These are phyloP conservation scores for Colletotrichum siamense DNA, from an alignment of 2,329 filamentous ascomycete species.

Conservation along the genomic window DNA sequence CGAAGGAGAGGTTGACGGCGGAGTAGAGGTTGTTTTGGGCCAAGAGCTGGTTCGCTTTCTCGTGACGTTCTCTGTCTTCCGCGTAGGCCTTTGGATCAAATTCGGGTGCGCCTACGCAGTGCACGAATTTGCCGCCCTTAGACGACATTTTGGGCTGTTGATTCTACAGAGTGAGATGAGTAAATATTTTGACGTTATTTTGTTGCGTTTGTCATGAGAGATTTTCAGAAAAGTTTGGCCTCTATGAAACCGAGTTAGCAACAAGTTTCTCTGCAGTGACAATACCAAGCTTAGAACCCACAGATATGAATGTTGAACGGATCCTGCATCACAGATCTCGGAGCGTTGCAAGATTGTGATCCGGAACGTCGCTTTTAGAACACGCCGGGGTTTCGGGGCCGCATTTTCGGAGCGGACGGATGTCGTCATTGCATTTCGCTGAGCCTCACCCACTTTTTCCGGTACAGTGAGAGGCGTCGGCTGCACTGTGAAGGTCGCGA, in stretches of 20 bases:
- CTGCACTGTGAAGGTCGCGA: background rate
- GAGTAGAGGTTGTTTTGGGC: slow-evolving; percentile 45
- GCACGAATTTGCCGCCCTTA: slow-evolving; percentile 29
- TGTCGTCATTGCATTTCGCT: slow-evolving; percentile 6
- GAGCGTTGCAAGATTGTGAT: background rate
- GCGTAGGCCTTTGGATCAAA: slow-evolving; percentile 49
- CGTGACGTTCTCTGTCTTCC: slow-evolving; percentile 41
- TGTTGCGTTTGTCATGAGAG: background rate
- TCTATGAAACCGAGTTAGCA: background rate
- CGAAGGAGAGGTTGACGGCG: slow-evolving; percentile 49
- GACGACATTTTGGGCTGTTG: background rate
- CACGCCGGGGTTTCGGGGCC: slow-evolving; percentile 16
- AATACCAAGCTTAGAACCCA: background rate
- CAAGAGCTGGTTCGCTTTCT: slow-evolving; percentile 42
- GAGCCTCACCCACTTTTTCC: background rate
- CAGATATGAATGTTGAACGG: background rate
- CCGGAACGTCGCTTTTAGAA: background rate
- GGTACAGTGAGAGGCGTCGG: background rate
- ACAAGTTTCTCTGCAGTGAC: background rate
- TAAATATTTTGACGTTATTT: background rate
- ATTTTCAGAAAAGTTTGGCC: background rate
- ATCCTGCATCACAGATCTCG: background rate
- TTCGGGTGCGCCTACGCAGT: slow-evolving; percentile 49
- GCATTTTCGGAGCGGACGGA: slow-evolving; percentile 17
- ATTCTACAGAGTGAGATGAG: background rate